A percentile compares a stretch with the other conserved stretches of the same genome.
phyloP scores from a whole-genome alignment of 129 eudicot species.

The carrot (Daucus carota) region DH1_v3.0 NC_030381.2:34948501-34949000 shows the following conservation, averaged over 20 bases:
- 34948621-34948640: slow-evolving; percentile 26
- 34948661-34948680: not conserved
- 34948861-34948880: not conserved
- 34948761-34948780: slow-evolving; percentile 59
- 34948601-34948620: slow-evolving; percentile 39
- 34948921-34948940: slow-evolving; percentile 68
- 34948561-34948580: slow-evolving; percentile 45
- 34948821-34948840: not conserved
- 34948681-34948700: not conserved
- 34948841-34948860: not conserved
- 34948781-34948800: slow-evolving; percentile 40
- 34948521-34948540: not conserved
- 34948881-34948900: slow-evolving; percentile 30
- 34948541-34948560: slow-evolving; percentile 64
- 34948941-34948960: slow-evolving; percentile 49
- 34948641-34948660: not conserved
- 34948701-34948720: slow-evolving; percentile 23
- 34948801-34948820: slow-evolving; percentile 66
- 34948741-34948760: slow-evolving; percentile 54
- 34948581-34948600: slow-evolving; percentile 53
- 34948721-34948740: slow-evolving; percentile 65
- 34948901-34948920: slow-evolving; percentile 97
- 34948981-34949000: not conserved
- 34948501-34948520: not conserved
- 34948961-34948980: slow-evolving; percentile 36